phyloP scores from a whole-genome alignment of 176 grass and related monocot species.

The Triticum aestivum region DNA sequence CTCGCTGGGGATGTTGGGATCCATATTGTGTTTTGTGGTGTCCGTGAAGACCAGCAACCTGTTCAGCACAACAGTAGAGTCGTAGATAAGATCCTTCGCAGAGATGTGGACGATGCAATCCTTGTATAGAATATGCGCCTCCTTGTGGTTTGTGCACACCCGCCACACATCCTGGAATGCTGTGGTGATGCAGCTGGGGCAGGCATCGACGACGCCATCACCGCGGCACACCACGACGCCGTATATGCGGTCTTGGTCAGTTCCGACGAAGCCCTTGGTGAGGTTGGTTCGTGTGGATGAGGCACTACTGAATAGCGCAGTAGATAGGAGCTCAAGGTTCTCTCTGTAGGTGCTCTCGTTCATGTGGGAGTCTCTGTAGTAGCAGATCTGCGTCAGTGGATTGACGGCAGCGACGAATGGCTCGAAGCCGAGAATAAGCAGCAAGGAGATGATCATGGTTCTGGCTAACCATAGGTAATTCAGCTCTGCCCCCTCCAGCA shows the following conservation, averaged over 20 bases:
- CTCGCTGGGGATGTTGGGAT: neutral
- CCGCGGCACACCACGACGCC: conserved; percentile 24
- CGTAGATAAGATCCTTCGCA: neutral
- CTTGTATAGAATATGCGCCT: neutral
- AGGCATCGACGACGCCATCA: neutral
- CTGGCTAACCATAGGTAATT: too few relatives aligned
- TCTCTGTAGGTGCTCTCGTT: neutral
- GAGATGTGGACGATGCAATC: conserved; percentile 21
- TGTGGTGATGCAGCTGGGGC: neutral
- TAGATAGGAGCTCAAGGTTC: conserved; percentile 34
- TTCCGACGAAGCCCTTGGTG: neutral
- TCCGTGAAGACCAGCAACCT: neutral
- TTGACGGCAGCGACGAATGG: too few relatives aligned
- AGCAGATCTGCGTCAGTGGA: too few relatives aligned
- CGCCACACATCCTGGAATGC: neutral
- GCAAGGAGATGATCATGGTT: too few relatives aligned
- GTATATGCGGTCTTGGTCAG: neutral
- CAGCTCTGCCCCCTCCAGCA: too few relatives aligned
- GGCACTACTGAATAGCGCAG: neutral
- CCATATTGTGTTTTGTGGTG: neutral
- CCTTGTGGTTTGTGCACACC: conserved; percentile 3
- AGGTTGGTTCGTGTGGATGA: neutral
- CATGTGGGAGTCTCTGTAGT: neutral
- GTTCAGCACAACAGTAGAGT: neutral
- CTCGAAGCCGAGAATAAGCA: too few relatives aligned